Evolutionary conservation across 352 stramenopile species (phyloP).

Genomic region (Phytophthora hybrid): DNA sequence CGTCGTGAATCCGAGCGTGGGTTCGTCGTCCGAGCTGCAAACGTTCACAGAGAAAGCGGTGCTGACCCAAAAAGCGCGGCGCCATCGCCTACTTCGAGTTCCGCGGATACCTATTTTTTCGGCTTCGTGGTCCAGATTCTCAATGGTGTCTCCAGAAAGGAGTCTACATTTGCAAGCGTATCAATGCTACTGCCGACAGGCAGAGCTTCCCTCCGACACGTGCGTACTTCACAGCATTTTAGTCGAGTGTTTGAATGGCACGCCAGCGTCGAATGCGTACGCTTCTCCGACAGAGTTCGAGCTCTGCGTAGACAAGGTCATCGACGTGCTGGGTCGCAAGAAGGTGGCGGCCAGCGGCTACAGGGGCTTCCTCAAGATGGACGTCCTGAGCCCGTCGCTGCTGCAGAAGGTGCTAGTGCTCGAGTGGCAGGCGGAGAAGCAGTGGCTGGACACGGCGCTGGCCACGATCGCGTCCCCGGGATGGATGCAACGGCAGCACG

Average conservation of each 20-base stretch:
- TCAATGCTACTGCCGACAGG: not conserved
- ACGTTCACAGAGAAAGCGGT: constrained; percentile 51
- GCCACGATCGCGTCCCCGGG: constrained; percentile 69
- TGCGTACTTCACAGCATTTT: constrained; percentile 34
- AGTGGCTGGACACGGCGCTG: constrained; percentile 65
- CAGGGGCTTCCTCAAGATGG: constrained; percentile 85
- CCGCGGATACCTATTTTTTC: constrained; percentile 82
- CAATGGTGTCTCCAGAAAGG: constrained; percentile 68
- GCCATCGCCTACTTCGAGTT: constrained; percentile 75
- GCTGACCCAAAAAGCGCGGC: constrained; percentile 52
- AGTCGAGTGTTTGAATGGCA: constrained; percentile 71
- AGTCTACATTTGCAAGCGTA: constrained; percentile 54
- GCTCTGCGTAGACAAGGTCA: constrained; percentile 75
- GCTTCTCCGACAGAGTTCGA: constrained; percentile 70
- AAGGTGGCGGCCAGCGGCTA: constrained; percentile 44
- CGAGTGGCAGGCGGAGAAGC: constrained; percentile 68
- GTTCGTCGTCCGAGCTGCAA: no score
- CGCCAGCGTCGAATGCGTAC: constrained; percentile 36
- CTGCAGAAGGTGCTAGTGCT: constrained; percentile 74
- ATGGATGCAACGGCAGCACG: constrained; percentile 86
- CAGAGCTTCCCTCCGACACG: constrained; percentile 47
- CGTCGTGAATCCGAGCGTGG: constrained; percentile 57
- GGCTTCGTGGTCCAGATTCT: constrained; percentile 76
- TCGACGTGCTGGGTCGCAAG: constrained; percentile 74
- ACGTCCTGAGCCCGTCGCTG: constrained; percentile 67